phyloP scores from a whole-genome alignment of 768 basidiomycete genomes.

The Agaricus blazei region DNA sequence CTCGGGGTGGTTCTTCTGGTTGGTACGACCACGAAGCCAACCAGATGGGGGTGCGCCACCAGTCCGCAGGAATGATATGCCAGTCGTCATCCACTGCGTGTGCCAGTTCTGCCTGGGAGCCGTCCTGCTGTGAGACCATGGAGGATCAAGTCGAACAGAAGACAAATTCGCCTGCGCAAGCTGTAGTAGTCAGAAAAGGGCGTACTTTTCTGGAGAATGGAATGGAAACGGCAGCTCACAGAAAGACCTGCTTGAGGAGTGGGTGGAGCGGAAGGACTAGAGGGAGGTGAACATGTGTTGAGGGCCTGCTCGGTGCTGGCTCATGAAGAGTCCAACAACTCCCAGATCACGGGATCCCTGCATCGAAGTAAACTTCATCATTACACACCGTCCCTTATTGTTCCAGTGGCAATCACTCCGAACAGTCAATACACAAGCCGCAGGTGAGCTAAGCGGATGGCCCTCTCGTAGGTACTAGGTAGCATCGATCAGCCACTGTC shows the following conservation, averaged over 20 bases:
- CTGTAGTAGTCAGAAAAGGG: not conserved
- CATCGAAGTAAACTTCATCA: not conserved
- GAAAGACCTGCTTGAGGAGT: not conserved
- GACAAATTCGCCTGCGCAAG: constrained; percentile 2
- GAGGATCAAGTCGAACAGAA: not conserved
- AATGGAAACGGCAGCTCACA: not conserved
- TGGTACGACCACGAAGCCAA: constrained; percentile 36
- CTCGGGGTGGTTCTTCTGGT: constrained; percentile 15
- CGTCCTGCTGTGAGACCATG: constrained; percentile 1
- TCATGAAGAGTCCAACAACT: constrained; percentile 8
- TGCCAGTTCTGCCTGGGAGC: constrained; percentile 9
- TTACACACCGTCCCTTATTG: no score
- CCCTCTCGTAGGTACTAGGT: no score
- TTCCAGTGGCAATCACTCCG: no score
- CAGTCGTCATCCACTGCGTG: constrained; percentile 31
- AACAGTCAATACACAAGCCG: no score
- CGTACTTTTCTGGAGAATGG: not conserved
- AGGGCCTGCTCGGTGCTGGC: constrained; percentile 9
- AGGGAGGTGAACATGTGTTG: constrained; percentile 11
- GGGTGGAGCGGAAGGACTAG: constrained; percentile 1
- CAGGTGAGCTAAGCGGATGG: no score
- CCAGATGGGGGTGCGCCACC: constrained; percentile 36
- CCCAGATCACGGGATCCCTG: constrained; percentile 8
- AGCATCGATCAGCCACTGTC: no score
- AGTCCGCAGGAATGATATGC: constrained; percentile 31